Evolutionary conservation across 805 yeast genomes (phyloP), one percentile per base, ranked within the genome.

Genomic region (Yarrowia sp.): DNA sequence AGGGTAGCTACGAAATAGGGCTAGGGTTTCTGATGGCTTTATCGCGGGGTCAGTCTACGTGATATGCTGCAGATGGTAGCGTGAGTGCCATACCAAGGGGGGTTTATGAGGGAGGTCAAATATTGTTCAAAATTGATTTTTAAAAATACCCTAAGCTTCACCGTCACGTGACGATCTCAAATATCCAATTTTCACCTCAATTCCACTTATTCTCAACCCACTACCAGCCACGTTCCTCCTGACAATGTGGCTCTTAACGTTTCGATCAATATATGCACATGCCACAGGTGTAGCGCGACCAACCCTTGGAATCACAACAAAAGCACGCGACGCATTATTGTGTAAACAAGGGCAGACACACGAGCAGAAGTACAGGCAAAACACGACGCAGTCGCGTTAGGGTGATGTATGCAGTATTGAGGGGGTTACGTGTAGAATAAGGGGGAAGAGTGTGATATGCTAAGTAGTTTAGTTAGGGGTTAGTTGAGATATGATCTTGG

Each of bases 251-350:
- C 31, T 10, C 28, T 42, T 43, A 15, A 43, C 48, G 17, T 44
- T 44, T 43, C 9, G n/a, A 45, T n/a, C 51, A 31, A 45, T 45
- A 45, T 31, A 45, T 45, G 51, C 51, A 44, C 55, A 50, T 50
- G 32, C 31, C 41, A 35, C 17, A 50, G 41, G 57, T 50, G 57
- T 50, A 50, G 57, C 57, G 57, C 57, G 57, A 50, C 57, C 57
- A 22, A 50, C 57, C 57, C 57, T 35, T 41, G 42, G 32, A 15
- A 15, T 32, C 18, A 8, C n/a, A 4, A 18, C 17, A 3, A 14
- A 15, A n/a, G 36, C 53, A n/a, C n/a, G 53, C 39, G 55, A 18
- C 42, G 57, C 57, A 50, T 50, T 50, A 35, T 35, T 50, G n/a
- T 3, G 28, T 15, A 32, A 15, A 32, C 28, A 47, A 10, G 39